These are phyloP conservation scores for Venturiaceae sp. DNA, from an alignment of 2,329 filamentous ascomycete genomes.

Conservation along the genomic window DNA sequence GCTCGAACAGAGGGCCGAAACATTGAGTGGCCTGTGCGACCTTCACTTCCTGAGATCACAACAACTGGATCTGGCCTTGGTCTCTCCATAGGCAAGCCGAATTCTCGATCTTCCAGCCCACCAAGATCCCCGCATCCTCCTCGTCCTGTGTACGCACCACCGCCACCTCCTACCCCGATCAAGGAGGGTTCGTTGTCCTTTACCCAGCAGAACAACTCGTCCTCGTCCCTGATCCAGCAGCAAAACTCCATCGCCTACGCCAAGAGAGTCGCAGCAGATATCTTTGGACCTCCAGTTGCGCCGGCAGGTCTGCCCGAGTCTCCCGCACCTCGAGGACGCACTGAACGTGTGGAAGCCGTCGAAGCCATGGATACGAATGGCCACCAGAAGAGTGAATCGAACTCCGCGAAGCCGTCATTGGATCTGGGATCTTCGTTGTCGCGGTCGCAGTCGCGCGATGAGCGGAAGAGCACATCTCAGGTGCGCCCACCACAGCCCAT, in stretches of 20 bases:
- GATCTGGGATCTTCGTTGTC: neutral
- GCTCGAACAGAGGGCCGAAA: neutral
- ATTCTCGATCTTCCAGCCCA: neutral
- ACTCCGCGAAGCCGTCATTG: neutral
- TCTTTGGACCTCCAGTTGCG: neutral
- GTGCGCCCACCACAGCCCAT: neutral
- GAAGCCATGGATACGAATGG: neutral
- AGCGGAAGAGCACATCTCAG: neutral
- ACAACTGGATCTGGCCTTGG: constrained; percentile 4
- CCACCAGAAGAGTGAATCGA: neutral
- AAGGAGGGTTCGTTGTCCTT: neutral
- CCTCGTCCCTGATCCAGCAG: constrained; percentile 13
- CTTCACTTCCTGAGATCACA: constrained; percentile 13
- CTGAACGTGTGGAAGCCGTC: neutral
- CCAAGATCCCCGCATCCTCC: constrained; percentile 24
- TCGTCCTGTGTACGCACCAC: constrained; percentile 34
- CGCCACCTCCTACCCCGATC: constrained; percentile 28
- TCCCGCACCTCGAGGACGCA: constrained; percentile 2
- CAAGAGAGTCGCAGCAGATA: neutral
- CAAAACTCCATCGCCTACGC: constrained; percentile 4
- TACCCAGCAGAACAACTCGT: constrained; percentile 13
- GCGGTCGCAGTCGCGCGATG: neutral
- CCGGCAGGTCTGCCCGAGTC: neutral
- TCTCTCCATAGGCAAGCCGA: neutral
- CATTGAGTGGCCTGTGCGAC: constrained; percentile 4